Evolutionary conservation across 345 rosid species (phyloP).

Genomic region (Litchi chinensis): DNA sequence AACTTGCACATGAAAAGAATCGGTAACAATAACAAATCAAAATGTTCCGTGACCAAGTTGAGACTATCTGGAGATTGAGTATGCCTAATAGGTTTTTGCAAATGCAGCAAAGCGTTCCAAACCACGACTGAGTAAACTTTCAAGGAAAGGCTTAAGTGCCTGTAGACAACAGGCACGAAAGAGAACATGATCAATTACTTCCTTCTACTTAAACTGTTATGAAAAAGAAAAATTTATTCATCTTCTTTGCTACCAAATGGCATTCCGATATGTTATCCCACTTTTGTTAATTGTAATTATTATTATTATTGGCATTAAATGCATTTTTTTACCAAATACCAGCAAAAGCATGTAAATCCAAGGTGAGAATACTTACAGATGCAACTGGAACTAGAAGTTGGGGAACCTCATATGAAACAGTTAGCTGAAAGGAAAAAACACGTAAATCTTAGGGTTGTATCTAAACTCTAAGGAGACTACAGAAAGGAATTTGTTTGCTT

Average conservation of each 20-base stretch:
- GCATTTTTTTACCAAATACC: not conserved
- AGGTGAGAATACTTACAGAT: constrained; percentile 53
- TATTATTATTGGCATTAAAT: not conserved
- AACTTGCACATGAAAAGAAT: not conserved
- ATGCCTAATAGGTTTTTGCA: constrained; percentile 34
- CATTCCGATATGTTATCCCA: not conserved
- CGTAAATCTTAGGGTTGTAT: not conserved
- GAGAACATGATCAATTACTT: not conserved
- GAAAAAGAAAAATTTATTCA: not conserved
- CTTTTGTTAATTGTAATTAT: not conserved
- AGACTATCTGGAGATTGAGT: constrained; percentile 10
- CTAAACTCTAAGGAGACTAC: not conserved
- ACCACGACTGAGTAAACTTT: constrained; percentile 62
- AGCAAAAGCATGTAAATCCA: not conserved
- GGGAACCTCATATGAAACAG: constrained; percentile 94
- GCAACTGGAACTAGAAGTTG: constrained; percentile 75
- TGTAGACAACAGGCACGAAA: constrained; percentile 25
- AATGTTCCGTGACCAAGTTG: constrained; percentile 7
- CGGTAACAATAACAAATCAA: not conserved
- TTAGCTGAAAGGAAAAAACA: constrained; percentile 62
- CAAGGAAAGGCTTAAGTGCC: constrained; percentile 86
- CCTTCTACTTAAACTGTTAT: not conserved
- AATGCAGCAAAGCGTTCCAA: constrained; percentile 65
- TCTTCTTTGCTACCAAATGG: constrained; percentile 14
- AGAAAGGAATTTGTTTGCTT: not conserved